Evolutionary conservation across 106 monocot genomes (phyloP), one percentile per base, ranked within the genome.

Genomic region (Gastrodia elata): DNA sequence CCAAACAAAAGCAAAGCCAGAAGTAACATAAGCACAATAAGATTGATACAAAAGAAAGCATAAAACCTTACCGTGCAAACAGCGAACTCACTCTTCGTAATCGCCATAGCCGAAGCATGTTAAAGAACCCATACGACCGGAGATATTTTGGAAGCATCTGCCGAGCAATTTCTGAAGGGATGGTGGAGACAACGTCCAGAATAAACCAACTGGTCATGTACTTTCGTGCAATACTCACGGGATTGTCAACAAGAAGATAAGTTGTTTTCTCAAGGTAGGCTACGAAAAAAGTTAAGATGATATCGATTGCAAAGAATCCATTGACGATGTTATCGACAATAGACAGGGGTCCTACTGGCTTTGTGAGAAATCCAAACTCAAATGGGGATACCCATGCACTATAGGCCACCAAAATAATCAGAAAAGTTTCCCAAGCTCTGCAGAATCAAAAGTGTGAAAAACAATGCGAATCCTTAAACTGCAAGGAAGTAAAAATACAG

Each of bases 41-140:
- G 20, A 22, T 52, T 52, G n/a, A 52, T 18, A 22, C 37, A 38
- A 35, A 1, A 38, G 61, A 0, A 71, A 24, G 6, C 44, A 71
- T 22, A 69, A 43, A 38, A 35, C 11, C 79, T 71, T 84, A 94
- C 93, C 87, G 80, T 36, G 93, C 87, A 69, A 94, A 94, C n/a
- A 94, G 76, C 14, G 83, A 67, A 37, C 93, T 90, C 68, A 94
- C 93, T 77, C 93, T 85, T 38, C 93, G 80, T 22, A 94, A 80
- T 57, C 93, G 87, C 90, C 90, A 90, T 3, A 94, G 83, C 15
- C 93, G 87, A 39, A 94, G 85, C 87, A 94, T 87, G 80, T 85
- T 90, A 72, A 94, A 90, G 74, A 94, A 85, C 30, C 85, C 90
- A 77, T 87, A 90, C 0, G 25, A 72, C n/a, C 67, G 69, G 26